Base-by-base conservation (phyloP, 352 stramenopile species). In the Globisporangium emineosum region DNA sequence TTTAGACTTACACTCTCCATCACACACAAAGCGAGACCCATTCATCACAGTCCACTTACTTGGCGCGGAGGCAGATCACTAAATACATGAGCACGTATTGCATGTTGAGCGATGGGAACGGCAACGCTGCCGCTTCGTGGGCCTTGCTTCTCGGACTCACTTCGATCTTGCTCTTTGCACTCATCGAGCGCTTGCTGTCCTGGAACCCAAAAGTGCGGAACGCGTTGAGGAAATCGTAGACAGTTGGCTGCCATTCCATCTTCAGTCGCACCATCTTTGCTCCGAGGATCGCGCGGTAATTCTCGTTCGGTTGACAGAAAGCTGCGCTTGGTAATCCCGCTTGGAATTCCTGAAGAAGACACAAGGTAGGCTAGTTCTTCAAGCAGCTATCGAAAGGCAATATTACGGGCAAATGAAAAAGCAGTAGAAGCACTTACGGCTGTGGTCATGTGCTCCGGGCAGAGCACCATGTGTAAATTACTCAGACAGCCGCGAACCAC, bases 161-260 rank as follows among this genome's bases (percentile, higher is more conserved):
- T 15, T 72, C 57, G 52, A 91, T 89, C 72, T 93, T 91, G 68
- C 78, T 91, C 64, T 89, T 84, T 19, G 83, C 76, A 55, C 78
- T 92, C 82, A 94, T 92, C 19, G 82, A 91, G 8, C 86, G 79
- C 62, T 94, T 94, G 60, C 75, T 90, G 69, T 94, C 83, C 50
- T 89, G 77, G 62, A 94, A 94, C 5, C 86, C 86, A 51, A 89
- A 94, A 17, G 76, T 74, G 12, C 82, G 83, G 56, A 94, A 94
- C 3, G 81, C 78, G 19, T 75, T 83, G 10, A 94, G 70, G 59
- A 94, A 93, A 53, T 94, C 78, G 59, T 90, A 86, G 4, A 93
- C 81, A 1, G 74, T 81, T 15, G 85, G 82, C 29, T 75, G 64
- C 86, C 86, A 94, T 50, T 79, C 80, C 76, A 91, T 91, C 40